Conservation (phyloP, 2,329 filamentous ascomycete species). For the Penicillium griseofulvum region DNA sequence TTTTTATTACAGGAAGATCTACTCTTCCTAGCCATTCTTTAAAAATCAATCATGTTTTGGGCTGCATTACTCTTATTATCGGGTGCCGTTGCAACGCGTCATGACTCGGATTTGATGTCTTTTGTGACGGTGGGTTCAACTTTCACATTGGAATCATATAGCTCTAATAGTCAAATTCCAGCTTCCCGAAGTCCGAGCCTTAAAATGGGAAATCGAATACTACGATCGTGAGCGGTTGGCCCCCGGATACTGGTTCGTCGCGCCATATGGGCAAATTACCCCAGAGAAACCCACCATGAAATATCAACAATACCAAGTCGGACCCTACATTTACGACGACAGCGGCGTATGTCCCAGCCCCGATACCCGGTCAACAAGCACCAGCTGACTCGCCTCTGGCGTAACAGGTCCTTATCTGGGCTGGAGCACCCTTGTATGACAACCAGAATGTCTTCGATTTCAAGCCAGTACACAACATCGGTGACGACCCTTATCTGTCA, state of each 20-base stretch:
- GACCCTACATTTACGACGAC: constrained; percentile 51
- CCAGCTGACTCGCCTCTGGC: constrained; percentile 7
- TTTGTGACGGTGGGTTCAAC: constrained; percentile 32
- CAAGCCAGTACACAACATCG: constrained; percentile 45
- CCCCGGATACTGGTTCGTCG: constrained; percentile 51
- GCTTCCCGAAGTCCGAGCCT: constrained; percentile 31
- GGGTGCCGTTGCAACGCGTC: constrained; percentile 22
- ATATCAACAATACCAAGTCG: constrained; percentile 45
- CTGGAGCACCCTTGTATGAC: constrained; percentile 47
- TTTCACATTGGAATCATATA: neutral
- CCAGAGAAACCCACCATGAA: constrained; percentile 25
- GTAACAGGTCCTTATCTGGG: constrained; percentile 48
- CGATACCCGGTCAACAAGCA: neutral
- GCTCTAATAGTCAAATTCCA: constrained; percentile 12
- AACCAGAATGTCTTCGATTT: constrained; percentile 51
- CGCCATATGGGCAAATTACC: constrained; percentile 40
- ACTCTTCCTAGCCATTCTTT: constrained; percentile 32
- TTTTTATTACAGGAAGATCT: constrained; percentile 15
- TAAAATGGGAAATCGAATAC: constrained; percentile 29
- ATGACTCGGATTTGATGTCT: constrained; percentile 34
- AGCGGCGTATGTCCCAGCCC: constrained; percentile 35
- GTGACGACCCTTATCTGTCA: constrained; percentile 47
- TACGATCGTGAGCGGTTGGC: constrained; percentile 25
- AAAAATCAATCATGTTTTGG: constrained; percentile 19
- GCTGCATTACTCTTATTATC: constrained; percentile 25